Evolutionary conservation across 345 rosid species (phyloP).

Genomic region (Linum usitatissimum): DNA sequence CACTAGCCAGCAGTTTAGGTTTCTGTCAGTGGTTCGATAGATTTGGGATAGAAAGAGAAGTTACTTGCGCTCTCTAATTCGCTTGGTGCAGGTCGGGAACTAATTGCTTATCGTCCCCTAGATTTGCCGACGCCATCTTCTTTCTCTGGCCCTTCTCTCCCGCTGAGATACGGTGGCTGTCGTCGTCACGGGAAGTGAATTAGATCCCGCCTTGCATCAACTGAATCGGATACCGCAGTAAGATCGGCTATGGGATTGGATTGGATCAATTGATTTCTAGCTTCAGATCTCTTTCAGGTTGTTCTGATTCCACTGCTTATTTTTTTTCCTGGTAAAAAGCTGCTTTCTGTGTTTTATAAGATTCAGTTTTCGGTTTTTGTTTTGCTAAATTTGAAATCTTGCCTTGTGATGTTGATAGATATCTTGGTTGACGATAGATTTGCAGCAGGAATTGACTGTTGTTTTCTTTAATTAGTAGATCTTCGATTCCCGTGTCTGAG

Average conservation of each 20-base stretch:
- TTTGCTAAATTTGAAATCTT: not conserved
- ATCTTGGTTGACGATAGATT: not conserved
- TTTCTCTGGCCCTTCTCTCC: not conserved
- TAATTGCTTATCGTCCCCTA: constrained; percentile 10
- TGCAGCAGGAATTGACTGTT: not conserved
- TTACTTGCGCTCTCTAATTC: constrained; percentile 80
- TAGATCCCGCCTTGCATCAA: constrained; percentile 96
- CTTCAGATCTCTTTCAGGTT: not conserved
- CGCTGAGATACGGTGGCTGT: not conserved
- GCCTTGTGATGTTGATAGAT: not conserved
- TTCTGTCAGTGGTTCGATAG: not conserved
- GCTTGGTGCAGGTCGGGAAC: constrained; percentile 99
- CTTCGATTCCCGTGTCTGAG: not conserved
- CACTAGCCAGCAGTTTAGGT: not conserved
- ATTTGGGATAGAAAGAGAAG: not conserved
- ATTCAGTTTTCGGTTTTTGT: not conserved
- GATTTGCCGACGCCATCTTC: constrained; percentile 11
- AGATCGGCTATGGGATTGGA: constrained; percentile 6
- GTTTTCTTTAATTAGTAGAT: not conserved
- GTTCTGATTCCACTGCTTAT: not conserved
- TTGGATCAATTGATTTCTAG: not conserved
- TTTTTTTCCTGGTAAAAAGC: not conserved
- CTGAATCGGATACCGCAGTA: constrained; percentile 93
- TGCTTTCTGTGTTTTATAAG: not conserved
- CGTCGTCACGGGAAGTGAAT: constrained; percentile 16